phyloP scores from a whole-genome alignment of 306 rosid species.

The Adenanthera pavonina region DNA sequence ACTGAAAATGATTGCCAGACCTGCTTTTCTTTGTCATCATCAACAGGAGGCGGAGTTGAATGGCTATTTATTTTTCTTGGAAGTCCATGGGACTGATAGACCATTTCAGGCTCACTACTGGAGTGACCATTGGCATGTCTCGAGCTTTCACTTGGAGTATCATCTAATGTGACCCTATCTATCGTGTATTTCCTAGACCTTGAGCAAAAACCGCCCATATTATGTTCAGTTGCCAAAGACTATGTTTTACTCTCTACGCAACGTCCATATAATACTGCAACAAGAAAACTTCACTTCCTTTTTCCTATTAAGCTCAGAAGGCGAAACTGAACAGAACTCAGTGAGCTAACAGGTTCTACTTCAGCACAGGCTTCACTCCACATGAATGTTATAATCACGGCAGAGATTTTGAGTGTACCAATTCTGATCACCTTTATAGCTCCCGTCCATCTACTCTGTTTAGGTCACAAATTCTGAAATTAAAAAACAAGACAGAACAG shows the following conservation, averaged over 20 bases:
- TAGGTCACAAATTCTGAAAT: conserved; percentile 51
- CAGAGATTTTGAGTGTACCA: conserved; percentile 53
- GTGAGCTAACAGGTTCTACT: conserved; percentile 33
- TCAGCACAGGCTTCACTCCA: conserved; percentile 36
- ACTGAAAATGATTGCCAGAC: conserved; percentile 64
- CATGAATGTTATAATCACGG: conserved; percentile 44
- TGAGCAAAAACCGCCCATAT: conserved; percentile 95
- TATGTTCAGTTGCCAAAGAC: conserved; percentile 32
- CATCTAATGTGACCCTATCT: conserved; percentile 58
- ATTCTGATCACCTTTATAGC: conserved; percentile 60
- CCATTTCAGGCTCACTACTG: conserved; percentile 48
- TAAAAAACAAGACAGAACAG: neutral
- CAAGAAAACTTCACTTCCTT: conserved; percentile 37
- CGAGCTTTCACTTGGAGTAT: conserved; percentile 54
- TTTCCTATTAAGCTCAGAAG: neutral
- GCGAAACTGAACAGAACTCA: conserved; percentile 31
- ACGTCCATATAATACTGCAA: conserved; percentile 47
- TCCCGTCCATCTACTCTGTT: conserved; percentile 66
- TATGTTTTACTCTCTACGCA: conserved; percentile 42
- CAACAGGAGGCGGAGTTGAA: conserved; percentile 51
- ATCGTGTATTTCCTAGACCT: conserved; percentile 68
- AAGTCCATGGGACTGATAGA: conserved; percentile 49
- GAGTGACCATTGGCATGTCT: conserved; percentile 66
- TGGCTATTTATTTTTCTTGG: conserved; percentile 51
- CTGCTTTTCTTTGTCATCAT: conserved; percentile 55